Evolutionary conservation across 78 protist genomes (phyloP), one percentile per base, ranked within the genome.

Genomic region (Dictyostelium citrinum): DNA sequence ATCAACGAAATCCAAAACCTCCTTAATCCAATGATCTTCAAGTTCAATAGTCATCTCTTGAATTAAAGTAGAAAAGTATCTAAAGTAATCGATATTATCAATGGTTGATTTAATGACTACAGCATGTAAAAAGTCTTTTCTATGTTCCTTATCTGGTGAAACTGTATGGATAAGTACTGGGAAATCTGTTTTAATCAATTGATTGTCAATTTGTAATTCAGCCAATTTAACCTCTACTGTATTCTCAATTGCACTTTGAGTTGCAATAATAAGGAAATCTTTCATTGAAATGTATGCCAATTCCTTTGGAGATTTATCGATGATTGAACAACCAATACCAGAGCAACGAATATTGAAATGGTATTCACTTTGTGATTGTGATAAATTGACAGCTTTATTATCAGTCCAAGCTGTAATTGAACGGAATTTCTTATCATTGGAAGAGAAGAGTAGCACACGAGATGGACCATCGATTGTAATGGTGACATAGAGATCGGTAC

Each of bases 1-100:
- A 31, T 31, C n/a, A n/a, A 67, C 10, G 12, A 95, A 85, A 31
- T 82, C 90, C n/a, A 88, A 68, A 33, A 95, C 5, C 17, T 35
- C 71, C 14, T 72, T 88, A n/a, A 95, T 58, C 83, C 86, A 90
- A 43, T 83, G 83, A 67, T 95, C 96, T 71, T 95, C 96, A 27
- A 95, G 22, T 49, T 84, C 86, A 35, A 95, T 8, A 9, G 74
- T 84, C 90, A 95, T 49, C 75, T 86, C 94, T 49, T 90, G 96
- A 22, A 95, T 45, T 31, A 95, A 46, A 27, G 78, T 76, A 3
- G 96, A 95, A 49, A 84, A 61, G 43, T 95, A 84, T 80, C 93
- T 85, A 81, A 84, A 90, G 91, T 84, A 82, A 79, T 95, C 93
- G 14, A 95, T 95, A 46, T 81, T 75, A 27, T 82, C 79, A 46